Conservation (phyloP, 495 filamentous ascomycete genomes). For the Bathelium albidoporum region DNA sequence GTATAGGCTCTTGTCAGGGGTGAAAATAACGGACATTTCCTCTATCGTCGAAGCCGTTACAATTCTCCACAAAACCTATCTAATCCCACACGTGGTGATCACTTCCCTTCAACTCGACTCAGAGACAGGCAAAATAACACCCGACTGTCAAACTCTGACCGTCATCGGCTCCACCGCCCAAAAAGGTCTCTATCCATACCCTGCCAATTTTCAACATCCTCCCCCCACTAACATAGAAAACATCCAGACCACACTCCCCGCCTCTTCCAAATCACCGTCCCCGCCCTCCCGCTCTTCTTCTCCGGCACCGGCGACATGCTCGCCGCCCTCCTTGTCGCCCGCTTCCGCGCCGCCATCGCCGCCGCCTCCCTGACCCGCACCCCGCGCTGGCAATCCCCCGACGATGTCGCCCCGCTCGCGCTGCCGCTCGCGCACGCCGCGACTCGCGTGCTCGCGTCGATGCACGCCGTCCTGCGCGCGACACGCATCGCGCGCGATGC, state of each 20-base stretch:
- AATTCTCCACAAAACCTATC: slow-evolving; percentile 63
- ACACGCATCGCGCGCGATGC: slow-evolving; percentile 60
- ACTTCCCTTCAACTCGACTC: slow-evolving; percentile 60
- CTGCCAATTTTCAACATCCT: slow-evolving; percentile 19
- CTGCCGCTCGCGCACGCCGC: slow-evolving; percentile 73
- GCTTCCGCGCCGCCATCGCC: slow-evolving; percentile 72
- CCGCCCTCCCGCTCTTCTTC: slow-evolving; percentile 83
- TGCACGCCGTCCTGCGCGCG: slow-evolving; percentile 73
- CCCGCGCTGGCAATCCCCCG: slow-evolving; percentile 36
- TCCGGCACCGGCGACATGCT: slow-evolving; percentile 98
- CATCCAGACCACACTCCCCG: slow-evolving; percentile 47
- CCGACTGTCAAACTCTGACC: slow-evolving; percentile 41
- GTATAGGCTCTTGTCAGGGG: slow-evolving; percentile 62
- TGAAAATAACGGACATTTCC: slow-evolving; percentile 64
- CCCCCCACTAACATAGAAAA: slow-evolving; percentile 12
- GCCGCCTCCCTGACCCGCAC: slow-evolving; percentile 26
- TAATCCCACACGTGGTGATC: slow-evolving; percentile 81
- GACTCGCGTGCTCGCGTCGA: slow-evolving; percentile 83
- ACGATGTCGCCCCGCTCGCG: slow-evolving; percentile 48
- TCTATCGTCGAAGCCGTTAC: slow-evolving; percentile 64
- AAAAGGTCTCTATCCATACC: slow-evolving; percentile 18
- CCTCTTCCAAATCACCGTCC: slow-evolving; percentile 73
- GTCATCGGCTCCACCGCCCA: slow-evolving; percentile 67
- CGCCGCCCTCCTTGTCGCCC: slow-evolving; percentile 75
- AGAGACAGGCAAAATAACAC: slow-evolving; percentile 4